Evolutionary conservation across 345 rosid genomes (phyloP).

Genomic region (Eutrema heterophyllum): DNA sequence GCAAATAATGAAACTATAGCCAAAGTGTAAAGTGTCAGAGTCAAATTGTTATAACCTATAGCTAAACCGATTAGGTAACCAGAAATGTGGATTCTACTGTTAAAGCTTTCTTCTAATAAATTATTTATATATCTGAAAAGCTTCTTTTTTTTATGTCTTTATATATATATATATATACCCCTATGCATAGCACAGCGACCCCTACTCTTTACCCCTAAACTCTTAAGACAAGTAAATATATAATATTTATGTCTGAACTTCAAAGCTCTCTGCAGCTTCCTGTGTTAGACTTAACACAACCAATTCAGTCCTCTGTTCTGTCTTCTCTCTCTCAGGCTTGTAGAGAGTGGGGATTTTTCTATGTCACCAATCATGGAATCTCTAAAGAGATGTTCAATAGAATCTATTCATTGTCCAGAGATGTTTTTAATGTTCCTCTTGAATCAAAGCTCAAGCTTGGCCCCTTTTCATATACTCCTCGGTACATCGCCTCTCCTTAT

Average conservation of each 20-base stretch:
- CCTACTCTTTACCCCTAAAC: constrained; percentile 11
- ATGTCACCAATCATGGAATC: constrained; percentile 65
- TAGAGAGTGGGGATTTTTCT: constrained; percentile 69
- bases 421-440: constrained; percentile 44
- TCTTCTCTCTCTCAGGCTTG: constrained; percentile 58
- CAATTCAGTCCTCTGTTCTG: constrained; percentile 35
- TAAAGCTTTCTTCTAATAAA: not conserved
- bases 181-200: constrained; percentile 22
- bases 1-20: not conserved
- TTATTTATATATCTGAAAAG: not conserved
- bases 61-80: not conserved
- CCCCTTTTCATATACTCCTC: constrained; percentile 60
- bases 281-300: constrained; percentile 56
- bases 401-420: constrained; percentile 36
- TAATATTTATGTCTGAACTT: constrained; percentile 39
- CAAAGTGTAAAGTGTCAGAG: not conserved
- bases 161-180: constrained; percentile 2
- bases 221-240: not conserved
- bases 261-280: constrained; percentile 49
- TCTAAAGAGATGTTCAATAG: constrained; percentile 39
- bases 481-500: constrained; percentile 73
- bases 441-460: constrained; percentile 67
- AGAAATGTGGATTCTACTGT: constrained; percentile 1
- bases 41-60: not conserved
- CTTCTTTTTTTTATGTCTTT: not conserved